Conservation (phyloP, 176 grass and related monocot species). For the Rhipidocladum racemiflorum region DNA sequence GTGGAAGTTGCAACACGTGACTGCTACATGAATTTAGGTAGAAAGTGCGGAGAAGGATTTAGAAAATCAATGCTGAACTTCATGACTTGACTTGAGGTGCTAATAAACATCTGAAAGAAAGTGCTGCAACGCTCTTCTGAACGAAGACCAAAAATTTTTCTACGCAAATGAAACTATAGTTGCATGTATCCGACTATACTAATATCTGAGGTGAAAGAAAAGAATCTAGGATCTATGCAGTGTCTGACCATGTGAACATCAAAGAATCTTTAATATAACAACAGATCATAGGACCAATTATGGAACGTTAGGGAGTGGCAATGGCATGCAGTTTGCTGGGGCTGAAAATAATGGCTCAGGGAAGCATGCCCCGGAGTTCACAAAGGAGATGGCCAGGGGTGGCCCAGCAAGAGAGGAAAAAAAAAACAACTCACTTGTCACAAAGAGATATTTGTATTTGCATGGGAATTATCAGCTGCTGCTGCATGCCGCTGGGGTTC, state of each 20-base stretch:
- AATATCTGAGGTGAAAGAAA: not conserved
- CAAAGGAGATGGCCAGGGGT: not conserved
- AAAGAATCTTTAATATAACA: not conserved
- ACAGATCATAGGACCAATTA: not conserved
- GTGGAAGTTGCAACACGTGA: not conserved
- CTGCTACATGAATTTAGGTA: not conserved
- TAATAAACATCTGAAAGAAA: not conserved
- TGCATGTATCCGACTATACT: not conserved
- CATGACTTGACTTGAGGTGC: not conserved
- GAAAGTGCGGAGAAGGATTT: not conserved
- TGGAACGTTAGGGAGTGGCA: not conserved
- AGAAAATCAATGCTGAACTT: not conserved
- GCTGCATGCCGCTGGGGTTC: constrained; percentile 17
- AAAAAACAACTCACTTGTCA: not conserved
- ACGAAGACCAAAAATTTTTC: not conserved
- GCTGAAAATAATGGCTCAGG: constrained; percentile 15
- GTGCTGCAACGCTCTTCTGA: not conserved
- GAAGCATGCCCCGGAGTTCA: constrained; percentile 32
- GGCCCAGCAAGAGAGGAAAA: not conserved
- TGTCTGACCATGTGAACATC: not conserved
- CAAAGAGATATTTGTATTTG: constrained; percentile 28
- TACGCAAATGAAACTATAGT: not conserved
- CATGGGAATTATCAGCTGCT: constrained; percentile 36
- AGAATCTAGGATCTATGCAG: not conserved
- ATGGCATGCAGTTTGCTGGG: not conserved